A percentile compares a stretch with the other conserved stretches of the same genome.
These are phyloP conservation scores for Colletotrichum noveboracense DNA, from an alignment of 2,329 filamentous ascomycete species.

Conservation along the genomic window DNA sequence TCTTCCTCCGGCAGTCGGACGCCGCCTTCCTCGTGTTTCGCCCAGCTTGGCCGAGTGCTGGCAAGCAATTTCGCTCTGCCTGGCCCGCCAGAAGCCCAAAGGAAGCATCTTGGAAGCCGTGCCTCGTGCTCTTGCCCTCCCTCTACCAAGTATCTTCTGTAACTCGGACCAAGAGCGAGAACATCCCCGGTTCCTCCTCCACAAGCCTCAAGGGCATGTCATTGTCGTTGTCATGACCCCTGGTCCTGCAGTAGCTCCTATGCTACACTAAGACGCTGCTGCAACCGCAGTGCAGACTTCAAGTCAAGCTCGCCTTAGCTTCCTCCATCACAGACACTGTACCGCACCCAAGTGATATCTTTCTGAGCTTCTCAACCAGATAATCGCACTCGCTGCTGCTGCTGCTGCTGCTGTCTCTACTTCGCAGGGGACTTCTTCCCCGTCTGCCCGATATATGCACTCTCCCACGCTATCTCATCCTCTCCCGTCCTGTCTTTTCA, in stretches of 20 bases:
- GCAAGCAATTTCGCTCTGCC: slow-evolving; percentile 11
- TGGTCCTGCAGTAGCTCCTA: not conserved
- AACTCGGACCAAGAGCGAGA: not conserved
- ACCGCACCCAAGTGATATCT: not conserved
- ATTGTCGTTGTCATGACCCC: not conserved
- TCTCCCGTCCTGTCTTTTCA: not conserved
- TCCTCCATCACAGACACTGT: not conserved
- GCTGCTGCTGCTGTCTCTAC: not conserved
- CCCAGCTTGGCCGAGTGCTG: not conserved
- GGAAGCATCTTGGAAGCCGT: slow-evolving; percentile 4
- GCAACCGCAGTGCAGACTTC: slow-evolving; percentile 1
- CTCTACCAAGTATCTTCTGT: not conserved
- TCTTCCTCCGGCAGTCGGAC: slow-evolving; percentile 16
- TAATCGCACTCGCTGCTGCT: not conserved
- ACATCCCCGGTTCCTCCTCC: not conserved
- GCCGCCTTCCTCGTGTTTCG: slow-evolving; percentile 11
- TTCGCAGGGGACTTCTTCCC: slow-evolving; percentile 3
- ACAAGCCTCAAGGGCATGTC: not conserved
- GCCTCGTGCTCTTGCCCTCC: not conserved
- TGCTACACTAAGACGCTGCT: slow-evolving; percentile 13
- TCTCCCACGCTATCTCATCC: not conserved
- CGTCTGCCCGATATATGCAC: not conserved
- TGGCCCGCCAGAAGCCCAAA: slow-evolving; percentile 1
- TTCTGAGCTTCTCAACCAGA: not conserved
- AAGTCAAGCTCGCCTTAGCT: not conserved